Evolutionary conservation across 768 basidiomycete genomes (phyloP).

Genomic region (Ephemerocybe angulata): DNA sequence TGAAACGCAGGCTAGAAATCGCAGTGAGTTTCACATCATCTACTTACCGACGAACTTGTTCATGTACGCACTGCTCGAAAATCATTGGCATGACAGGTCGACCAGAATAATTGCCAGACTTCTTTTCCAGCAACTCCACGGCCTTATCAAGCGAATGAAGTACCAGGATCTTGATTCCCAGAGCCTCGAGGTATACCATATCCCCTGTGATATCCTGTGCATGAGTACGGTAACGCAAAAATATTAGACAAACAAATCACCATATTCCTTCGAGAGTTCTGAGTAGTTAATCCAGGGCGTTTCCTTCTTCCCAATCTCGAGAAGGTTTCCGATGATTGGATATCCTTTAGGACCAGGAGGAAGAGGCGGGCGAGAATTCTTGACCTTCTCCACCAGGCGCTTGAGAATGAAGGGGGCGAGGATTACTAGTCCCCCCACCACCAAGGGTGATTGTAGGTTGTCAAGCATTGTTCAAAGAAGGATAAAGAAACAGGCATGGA

Average conservation of each 20-base stretch:
- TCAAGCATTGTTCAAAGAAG: no score
- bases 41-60: no score
- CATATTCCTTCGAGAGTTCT: neutral
- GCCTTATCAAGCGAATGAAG: neutral
- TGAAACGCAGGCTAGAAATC: no score
- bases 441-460: no score
- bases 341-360: neutral
- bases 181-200: neutral
- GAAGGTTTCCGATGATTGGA: neutral
- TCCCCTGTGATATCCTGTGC: no score
- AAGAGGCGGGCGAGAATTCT: neutral
- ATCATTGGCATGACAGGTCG: conserved; percentile 11
- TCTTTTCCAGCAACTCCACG: conserved; percentile 5
- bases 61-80: conserved; percentile 12
- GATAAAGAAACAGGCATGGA: no score
- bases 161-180: conserved; percentile 2
- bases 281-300: neutral
- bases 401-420: no score
- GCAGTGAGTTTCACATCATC: no score
- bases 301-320: neutral
- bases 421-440: no score
- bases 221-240: no score
- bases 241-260: no score
- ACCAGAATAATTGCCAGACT: conserved; percentile 33
- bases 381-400: no score